Base-by-base conservation (phyloP, 1,284 basidiomycete species). In the Moesziomyces globuligerus region DNA sequence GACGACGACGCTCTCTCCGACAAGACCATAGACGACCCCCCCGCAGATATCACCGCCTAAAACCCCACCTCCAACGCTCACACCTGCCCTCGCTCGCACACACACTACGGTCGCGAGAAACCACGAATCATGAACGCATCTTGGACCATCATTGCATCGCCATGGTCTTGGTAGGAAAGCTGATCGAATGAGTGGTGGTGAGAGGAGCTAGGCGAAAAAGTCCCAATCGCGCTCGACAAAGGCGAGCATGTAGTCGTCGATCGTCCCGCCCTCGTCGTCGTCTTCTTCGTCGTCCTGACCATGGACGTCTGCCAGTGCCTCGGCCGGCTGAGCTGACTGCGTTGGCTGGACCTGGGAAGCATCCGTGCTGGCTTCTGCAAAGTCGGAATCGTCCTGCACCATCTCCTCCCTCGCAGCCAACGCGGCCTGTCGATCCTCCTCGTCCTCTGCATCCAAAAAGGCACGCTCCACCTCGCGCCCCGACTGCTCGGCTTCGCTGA, bases 381-480 rank as follows among this genome's bases (percentile, higher is more conserved):
- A 74, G 48, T 76, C 77, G 4, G 86, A 88, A 69, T 90, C 87
- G 78, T 94, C 91, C 32, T 90, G 87, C 64, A 90, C 90, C 56
- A 88, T 88, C 49, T 92, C 91, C 83, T 94, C 91, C 32, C 87
- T 88, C 1, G 93, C 93, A n/a, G 90, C 84, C 23, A 86, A 85
- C 9, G 92, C 92, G 4, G 93, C 93, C 68, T 86, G 86, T 0
- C 88, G 89, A 81, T 95, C 94, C 80, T 93, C 92, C 20, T 86
- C 88, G 77, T 97, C 94, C 74, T 96, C 94, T 47, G 91, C 91
- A 55, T 92, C 89, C 4, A 89, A 91, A n/a, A 97, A 85, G 0
- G 89, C 90, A 23, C 82, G 84, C 17, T 89, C 88, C 42, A 90
- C 84, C 39, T 88, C 85, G n/a, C 81, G 80, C 0, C 64, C 74